Conservation (phyloP, 2,329 filamentous ascomycete genomes). For the Phialocephala sp. region DNA sequence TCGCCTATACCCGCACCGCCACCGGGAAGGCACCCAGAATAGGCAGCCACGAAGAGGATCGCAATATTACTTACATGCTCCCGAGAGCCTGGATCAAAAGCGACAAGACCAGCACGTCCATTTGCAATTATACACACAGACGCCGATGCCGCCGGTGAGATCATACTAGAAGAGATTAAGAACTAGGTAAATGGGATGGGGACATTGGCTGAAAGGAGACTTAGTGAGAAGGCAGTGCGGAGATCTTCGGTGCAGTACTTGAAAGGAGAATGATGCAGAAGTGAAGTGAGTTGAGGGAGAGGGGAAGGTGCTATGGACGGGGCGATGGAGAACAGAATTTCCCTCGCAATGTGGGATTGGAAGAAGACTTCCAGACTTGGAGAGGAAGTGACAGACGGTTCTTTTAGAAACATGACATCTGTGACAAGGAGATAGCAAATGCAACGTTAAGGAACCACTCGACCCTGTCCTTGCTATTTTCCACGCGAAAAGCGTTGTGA, state of each 20-base stretch:
- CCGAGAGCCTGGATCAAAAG: slow-evolving; percentile 1
- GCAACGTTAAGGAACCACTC: not conserved
- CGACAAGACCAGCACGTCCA: not conserved
- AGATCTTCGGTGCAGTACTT: too few relatives aligned
- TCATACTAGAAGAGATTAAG: slow-evolving; percentile 5
- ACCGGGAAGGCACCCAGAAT: not conserved
- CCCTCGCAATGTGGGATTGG: not conserved
- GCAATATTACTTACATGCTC: not conserved
- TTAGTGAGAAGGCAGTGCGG: not conserved
- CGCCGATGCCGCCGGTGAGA: not conserved
- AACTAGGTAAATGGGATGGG: not conserved
- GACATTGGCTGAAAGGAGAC: not conserved
- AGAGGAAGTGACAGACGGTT: not conserved
- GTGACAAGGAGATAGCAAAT: not conserved
- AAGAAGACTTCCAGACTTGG: not conserved
- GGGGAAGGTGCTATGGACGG: not conserved
- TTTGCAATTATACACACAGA: not conserved
- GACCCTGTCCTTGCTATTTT: not conserved
- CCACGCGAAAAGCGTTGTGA: not conserved
- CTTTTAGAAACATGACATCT: not conserved
- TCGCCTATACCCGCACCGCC: not conserved
- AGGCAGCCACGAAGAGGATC: not conserved
- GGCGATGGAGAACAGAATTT: slow-evolving; percentile 2
- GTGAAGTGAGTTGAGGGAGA: not conserved
- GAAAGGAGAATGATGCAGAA: not conserved